Evolutionary conservation across 2,329 filamentous ascomycete genomes (phyloP).

Genomic region (Claviceps paspali): DNA sequence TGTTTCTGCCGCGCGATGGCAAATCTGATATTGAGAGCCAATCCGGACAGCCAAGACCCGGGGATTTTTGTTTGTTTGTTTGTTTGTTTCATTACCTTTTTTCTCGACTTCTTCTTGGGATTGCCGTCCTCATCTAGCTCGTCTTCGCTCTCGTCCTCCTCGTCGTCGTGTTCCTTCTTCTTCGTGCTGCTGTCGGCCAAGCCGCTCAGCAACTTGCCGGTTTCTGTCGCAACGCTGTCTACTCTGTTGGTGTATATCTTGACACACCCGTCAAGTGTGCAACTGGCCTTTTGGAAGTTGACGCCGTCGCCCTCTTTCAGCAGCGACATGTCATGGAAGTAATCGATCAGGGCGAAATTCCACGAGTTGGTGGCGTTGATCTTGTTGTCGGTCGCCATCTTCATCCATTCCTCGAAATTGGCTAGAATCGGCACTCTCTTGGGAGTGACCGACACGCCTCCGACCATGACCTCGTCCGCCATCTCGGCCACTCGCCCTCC

Average conservation of each 20-base stretch:
- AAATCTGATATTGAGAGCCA: background rate
- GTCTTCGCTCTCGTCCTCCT: conserved; percentile 52
- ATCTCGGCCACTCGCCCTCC: conserved; percentile 24
- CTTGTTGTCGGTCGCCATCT: conserved; percentile 98
- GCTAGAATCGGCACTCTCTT: conserved; percentile 90
- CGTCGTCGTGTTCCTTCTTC: conserved; percentile 49
- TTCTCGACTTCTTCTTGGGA: conserved; percentile 48
- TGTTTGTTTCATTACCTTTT: conserved; percentile 49
- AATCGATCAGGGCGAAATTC: conserved; percentile 99
- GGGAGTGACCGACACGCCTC: conserved; percentile 72
- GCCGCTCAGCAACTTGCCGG: conserved; percentile 84
- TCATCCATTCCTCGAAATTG: conserved; percentile 99
- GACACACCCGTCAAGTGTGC: conserved; percentile 91
- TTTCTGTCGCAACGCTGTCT: conserved; percentile 95
- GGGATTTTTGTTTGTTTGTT: too few relatives aligned
- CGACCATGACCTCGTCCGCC: conserved; percentile 48
- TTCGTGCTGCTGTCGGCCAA: conserved; percentile 76
- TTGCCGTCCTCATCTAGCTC: conserved; percentile 48
- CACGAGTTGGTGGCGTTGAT: conserved; percentile 97
- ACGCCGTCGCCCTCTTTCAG: conserved; percentile 92
- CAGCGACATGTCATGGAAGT: conserved; percentile 98
- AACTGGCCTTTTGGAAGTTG: conserved; percentile 97
- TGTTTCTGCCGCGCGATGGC: background rate
- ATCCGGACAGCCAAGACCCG: too few relatives aligned
- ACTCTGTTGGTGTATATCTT: conserved; percentile 99